Conservation (phyloP, 2,329 filamentous ascomycete genomes). For the Cordyceps farinosa region DNA sequence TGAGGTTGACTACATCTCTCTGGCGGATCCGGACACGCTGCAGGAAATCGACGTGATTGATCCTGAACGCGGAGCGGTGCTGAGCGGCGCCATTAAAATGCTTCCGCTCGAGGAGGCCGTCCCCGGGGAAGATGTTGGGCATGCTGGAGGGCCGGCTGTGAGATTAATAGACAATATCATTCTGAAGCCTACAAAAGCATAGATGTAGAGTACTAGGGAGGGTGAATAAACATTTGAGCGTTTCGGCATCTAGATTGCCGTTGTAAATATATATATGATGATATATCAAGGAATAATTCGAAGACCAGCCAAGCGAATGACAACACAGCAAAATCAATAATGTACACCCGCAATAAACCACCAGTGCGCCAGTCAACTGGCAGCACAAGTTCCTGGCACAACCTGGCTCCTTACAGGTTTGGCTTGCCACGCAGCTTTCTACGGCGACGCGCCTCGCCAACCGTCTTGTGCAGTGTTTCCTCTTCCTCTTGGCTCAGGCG, state of each 20-base stretch:
- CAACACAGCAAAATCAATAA: neutral
- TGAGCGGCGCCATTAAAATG: constrained; percentile 92
- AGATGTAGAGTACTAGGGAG: neutral
- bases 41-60: constrained; percentile 74
- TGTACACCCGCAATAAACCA: constrained; percentile 6
- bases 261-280: constrained; percentile 14
- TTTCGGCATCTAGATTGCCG: neutral
- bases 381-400: neutral
- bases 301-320: neutral
- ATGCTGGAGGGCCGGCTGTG: constrained; percentile 68
- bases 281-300: neutral
- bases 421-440: constrained; percentile 49
- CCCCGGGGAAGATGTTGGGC: constrained; percentile 71
- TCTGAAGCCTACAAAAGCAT: constrained; percentile 41
- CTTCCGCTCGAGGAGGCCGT: constrained; percentile 68
- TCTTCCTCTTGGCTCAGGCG: constrained; percentile 50
- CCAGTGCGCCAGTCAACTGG: neutral
- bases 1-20: constrained; percentile 87
- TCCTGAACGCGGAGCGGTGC: constrained; percentile 66
- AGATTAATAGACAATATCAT: constrained; percentile 94
- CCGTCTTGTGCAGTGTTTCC: constrained; percentile 38
- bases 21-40: constrained; percentile 81
- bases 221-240: neutral
- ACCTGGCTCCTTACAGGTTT: constrained; percentile 38
- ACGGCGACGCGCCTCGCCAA: constrained; percentile 46